These are phyloP conservation scores for Hypoxylon crocopeplum DNA, from an alignment of 495 filamentous ascomycete genomes.

Conservation along the genomic window DNA sequence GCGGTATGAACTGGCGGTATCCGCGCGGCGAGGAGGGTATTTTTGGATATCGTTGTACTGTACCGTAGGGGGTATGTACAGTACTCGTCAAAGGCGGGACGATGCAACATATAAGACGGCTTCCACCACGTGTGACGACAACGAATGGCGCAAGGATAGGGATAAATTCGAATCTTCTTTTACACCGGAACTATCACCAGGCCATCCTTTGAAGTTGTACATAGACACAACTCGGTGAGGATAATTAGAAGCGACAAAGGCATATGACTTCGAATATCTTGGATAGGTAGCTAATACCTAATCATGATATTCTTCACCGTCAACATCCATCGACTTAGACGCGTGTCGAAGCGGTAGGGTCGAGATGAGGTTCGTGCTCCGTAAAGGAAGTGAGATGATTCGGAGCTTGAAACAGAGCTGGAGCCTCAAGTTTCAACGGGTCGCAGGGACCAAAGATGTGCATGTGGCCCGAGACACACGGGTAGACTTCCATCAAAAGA, in stretches of 20 bases:
- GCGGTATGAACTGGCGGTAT: conserved; percentile 38
- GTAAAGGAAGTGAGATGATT: conserved; percentile 16
- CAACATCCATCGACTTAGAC: no score
- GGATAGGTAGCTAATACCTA: no score
- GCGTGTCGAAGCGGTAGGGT: conserved; percentile 14
- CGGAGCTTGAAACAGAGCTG: conserved; percentile 33
- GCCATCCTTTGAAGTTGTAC: no score
- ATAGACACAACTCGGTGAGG: no score
- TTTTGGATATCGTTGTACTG: conserved; percentile 28
- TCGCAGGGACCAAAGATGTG: conserved; percentile 30
- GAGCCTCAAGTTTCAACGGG: conserved; percentile 37
- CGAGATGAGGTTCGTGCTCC: conserved; percentile 16
- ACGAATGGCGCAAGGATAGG: conserved; percentile 1
- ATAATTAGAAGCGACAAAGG: no score
- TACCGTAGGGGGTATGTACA: conserved; percentile 14
- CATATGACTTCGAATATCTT: no score
- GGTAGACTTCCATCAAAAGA: conserved; percentile 20
- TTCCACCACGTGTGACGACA: conserved; percentile 25
- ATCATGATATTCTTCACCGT: no score
- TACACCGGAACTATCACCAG: conserved; percentile 2
- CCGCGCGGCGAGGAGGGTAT: conserved; percentile 28
- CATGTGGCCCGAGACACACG: conserved; percentile 28
- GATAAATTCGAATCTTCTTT: conserved; percentile 2
- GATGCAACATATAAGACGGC: conserved; percentile 15
- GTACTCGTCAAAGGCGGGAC: conserved; percentile 9